These are phyloP conservation scores for Stachybotrys chlorohalonatus DNA, from an alignment of 2,329 filamentous ascomycete species.

Conservation along the genomic window DNA sequence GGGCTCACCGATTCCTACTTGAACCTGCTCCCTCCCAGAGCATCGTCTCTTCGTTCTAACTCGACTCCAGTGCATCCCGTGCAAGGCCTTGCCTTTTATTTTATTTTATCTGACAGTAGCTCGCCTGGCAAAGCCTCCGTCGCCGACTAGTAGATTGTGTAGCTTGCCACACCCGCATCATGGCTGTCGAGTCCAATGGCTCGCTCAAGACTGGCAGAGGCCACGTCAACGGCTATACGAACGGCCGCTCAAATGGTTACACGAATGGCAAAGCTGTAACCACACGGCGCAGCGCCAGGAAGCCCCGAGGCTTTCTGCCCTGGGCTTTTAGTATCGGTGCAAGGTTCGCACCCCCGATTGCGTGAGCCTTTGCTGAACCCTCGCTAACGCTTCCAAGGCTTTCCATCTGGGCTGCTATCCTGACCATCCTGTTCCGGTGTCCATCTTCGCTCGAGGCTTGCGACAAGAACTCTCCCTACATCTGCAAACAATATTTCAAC, in stretches of 20 bases:
- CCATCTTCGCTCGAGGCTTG: constrained; percentile 61
- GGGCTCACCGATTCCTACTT: not conserved
- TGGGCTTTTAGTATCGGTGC: constrained; percentile 40
- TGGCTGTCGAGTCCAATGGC: constrained; percentile 22
- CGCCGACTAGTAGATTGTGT: not conserved
- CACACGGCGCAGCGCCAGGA: constrained; percentile 8
- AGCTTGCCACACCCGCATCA: constrained; percentile 10
- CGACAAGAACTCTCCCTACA: constrained; percentile 58
- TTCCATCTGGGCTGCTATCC: constrained; percentile 75
- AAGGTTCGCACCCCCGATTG: constrained; percentile 32
- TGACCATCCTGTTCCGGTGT: constrained; percentile 75
- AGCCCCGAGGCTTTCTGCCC: constrained; percentile 17
- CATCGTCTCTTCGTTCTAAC: not conserved
- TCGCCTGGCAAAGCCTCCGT: not conserved
- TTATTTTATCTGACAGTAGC: too few species aligned
- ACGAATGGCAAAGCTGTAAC: constrained; percentile 17
- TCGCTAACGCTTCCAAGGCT: constrained; percentile 41
- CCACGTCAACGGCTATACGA: constrained; percentile 20
- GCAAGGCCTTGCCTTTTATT: too few species aligned
- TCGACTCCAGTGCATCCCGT: not conserved
- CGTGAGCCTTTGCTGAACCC: not conserved
- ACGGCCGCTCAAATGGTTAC: constrained; percentile 12
- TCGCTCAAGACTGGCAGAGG: constrained; percentile 29
- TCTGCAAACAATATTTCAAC: constrained; percentile 79
- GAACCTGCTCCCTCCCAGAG: not conserved